Percentiles rank a stretch among this genome's conserved stretches.
Conservation (phyloP, 129 eudicot genomes). For the Pseudognaphalium luteoalbum region DNA sequence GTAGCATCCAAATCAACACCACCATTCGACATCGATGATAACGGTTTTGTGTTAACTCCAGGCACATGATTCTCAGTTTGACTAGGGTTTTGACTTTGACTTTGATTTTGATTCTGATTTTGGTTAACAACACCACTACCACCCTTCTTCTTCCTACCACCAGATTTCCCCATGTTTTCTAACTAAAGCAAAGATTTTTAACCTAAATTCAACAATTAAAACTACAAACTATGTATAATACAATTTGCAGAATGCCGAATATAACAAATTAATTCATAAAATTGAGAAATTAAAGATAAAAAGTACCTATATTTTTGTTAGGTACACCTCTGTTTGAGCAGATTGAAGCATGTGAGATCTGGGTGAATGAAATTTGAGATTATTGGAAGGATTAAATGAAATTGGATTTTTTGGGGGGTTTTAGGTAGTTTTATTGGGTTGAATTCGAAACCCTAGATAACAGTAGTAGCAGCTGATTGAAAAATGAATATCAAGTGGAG, state of each 20-base stretch:
- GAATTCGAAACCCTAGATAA: slow-evolving; percentile 50
- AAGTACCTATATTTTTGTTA: slow-evolving; percentile 15
- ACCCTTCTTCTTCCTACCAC: slow-evolving; percentile 71
- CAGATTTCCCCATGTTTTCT: slow-evolving; percentile 78
- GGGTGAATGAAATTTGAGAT: not conserved
- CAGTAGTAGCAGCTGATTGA: slow-evolving; percentile 9
- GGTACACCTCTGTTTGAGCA: slow-evolving; percentile 18
- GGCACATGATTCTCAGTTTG: slow-evolving; percentile 42
- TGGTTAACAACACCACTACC: slow-evolving; percentile 31
- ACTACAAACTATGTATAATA: slow-evolving; percentile 9
- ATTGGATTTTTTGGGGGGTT: slow-evolving; percentile 30
- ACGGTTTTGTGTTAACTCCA: slow-evolving; percentile 31
- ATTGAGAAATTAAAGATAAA: slow-evolving; percentile 21
- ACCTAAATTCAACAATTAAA: slow-evolving; percentile 19
- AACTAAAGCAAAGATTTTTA: slow-evolving; percentile 16
- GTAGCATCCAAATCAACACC: slow-evolving; percentile 59
- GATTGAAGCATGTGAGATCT: slow-evolving; percentile 23
- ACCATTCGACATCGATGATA: slow-evolving; percentile 48
- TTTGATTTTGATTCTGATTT: slow-evolving; percentile 17
- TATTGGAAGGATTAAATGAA: not conserved
- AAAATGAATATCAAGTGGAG: slow-evolving; percentile 15
- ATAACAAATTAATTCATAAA: not conserved
- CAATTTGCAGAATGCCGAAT: slow-evolving; percentile 7
- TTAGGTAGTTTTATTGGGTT: slow-evolving; percentile 6
- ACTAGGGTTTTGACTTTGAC: slow-evolving; percentile 39